Evolutionary conservation across 495 filamentous ascomycete species (phyloP), one percentile per base, ranked within the genome.

Genomic region (Aspergillus avenaceus): DNA sequence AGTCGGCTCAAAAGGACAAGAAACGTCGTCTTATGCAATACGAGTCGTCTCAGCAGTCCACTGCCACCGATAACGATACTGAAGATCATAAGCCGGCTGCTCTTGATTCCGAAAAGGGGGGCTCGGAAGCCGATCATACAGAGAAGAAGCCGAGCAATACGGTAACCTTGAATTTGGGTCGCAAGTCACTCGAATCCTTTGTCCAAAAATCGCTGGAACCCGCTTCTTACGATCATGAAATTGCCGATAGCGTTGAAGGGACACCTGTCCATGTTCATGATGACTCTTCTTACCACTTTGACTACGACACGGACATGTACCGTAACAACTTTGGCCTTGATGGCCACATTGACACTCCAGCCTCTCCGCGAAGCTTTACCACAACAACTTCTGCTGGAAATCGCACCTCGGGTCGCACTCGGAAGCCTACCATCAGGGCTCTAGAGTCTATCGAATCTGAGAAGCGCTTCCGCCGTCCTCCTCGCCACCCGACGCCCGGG

Each of bases 391-490:
- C 56, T 0, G 34, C 49, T 3, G 53, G 34, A 19, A 53, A 56
- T 9, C 61, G 70, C 6, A 54, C 60, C 4, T 74, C 72, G 7
- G 53, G 61, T 0, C 61, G 72, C 1, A 11, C 65, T 19, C 65
- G 72, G 8, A 74, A 74, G 43, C 70, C 70, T 0, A 74, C 71
- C 2, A 60, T 60, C 9, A 59, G 64, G 12, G 71, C 71, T 13
- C 51, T 74, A 14, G 73, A 76, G 44, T 65, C 70, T 6, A 32
- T 65, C 8, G 61, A 69, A 36, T 67, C 62, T 0, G 50, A 54
- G 21, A 47, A 62, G 36, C 56, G 55, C 7, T 55, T 60, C 43
- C 45, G 59, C 21, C 65, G 62, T 8, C 49, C 46, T 8, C 49
- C 46, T 4, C 44, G 50, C 5, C 21, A 47, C 21, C 36, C 26